phyloP scores from a whole-genome alignment of 306 rosid genomes.

The Dryas alaskensis region DNA sequence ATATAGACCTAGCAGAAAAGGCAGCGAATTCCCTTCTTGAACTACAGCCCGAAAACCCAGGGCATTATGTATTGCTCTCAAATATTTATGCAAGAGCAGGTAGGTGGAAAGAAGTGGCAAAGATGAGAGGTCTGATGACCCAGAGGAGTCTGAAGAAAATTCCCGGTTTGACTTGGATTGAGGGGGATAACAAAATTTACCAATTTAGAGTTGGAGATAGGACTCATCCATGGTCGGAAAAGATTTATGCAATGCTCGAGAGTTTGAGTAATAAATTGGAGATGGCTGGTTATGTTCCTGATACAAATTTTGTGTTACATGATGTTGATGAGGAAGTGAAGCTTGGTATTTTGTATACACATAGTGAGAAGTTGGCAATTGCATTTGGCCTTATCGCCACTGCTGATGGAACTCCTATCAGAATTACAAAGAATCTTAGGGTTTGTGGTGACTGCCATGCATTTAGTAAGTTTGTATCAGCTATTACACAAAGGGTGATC shows the following conservation, averaged over 20 bases:
- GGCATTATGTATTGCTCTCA: slow-evolving; percentile 68
- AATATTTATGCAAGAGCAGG: slow-evolving; percentile 77
- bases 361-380: slow-evolving; percentile 76
- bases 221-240: slow-evolving; percentile 58
- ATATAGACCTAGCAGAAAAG: slow-evolving; percentile 64
- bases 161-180: slow-evolving; percentile 80
- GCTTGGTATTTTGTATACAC: slow-evolving; percentile 56
- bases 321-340: slow-evolving; percentile 81
- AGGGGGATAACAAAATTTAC: slow-evolving; percentile 47
- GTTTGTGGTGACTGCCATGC: slow-evolving; percentile 86
- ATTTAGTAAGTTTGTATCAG: slow-evolving; percentile 63
- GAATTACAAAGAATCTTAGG: slow-evolving; percentile 74
- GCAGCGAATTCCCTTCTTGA: slow-evolving; percentile 61
- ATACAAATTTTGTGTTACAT: slow-evolving; percentile 61
- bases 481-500: slow-evolving; percentile 46
- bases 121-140: slow-evolving; percentile 53
- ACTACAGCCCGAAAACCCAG: slow-evolving; percentile 61
- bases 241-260: slow-evolving; percentile 48
- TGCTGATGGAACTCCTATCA: slow-evolving; percentile 45
- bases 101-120: slow-evolving; percentile 67
- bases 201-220: slow-evolving; percentile 63
- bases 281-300: slow-evolving; percentile 62
- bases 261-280: slow-evolving; percentile 52
- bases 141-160: slow-evolving; percentile 59
- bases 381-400: slow-evolving; percentile 65